Conservation (phyloP, 2,329 filamentous ascomycete species). For the Aspergillus ibericus region DNA sequence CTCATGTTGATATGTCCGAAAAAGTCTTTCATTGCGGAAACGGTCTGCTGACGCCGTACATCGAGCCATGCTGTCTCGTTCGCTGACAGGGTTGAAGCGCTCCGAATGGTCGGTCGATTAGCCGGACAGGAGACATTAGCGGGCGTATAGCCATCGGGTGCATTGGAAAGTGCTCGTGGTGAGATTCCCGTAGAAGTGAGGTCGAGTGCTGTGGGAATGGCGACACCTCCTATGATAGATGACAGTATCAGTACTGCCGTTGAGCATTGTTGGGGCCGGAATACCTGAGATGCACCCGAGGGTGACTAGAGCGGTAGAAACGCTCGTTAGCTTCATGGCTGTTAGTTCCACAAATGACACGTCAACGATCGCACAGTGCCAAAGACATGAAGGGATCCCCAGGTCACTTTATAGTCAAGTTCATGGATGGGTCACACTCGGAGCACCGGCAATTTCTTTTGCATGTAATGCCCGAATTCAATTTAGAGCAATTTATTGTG, state of each 20-base stretch:
- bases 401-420: not conserved
- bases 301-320: not conserved
- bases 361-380: not conserved
- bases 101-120: slow-evolving; percentile 66
- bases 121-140: slow-evolving; percentile 67
- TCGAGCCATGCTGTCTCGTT: slow-evolving; percentile 74
- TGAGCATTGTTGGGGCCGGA: too few species aligned
- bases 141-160: slow-evolving; percentile 71
- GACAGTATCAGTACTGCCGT: not conserved
- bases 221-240: not conserved
- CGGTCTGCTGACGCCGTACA: slow-evolving; percentile 68
- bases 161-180: slow-evolving; percentile 52
- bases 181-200: not conserved
- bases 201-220: not conserved
- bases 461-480: not conserved
- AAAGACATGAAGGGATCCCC: not conserved
- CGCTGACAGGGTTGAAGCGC: slow-evolving; percentile 63
- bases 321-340: not conserved
- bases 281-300: not conserved
- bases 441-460: not conserved
- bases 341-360: not conserved
- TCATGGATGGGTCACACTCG: not conserved
- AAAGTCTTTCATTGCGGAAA: slow-evolving; percentile 71
- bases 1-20: slow-evolving; percentile 71
- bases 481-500: not conserved